A percentile compares a stretch with the other conserved stretches of the same genome.
These are phyloP conservation scores for Drosera capensis DNA, from an alignment of 148 eudicot genomes.

Conservation along the genomic window DNA sequence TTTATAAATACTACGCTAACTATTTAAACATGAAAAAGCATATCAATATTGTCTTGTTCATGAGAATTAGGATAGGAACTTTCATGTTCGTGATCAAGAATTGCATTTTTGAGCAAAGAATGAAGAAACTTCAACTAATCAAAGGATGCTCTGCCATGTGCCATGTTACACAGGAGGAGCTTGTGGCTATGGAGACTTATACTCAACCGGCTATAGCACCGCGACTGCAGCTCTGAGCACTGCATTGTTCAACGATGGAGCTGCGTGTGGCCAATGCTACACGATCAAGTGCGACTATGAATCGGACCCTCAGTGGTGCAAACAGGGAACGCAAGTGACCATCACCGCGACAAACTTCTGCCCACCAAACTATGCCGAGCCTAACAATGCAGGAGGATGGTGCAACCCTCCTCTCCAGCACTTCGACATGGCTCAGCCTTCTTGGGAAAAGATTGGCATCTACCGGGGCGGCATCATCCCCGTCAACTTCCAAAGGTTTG, in stretches of 20 bases:
- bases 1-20: no score
- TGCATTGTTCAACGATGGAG: conserved; percentile 68
- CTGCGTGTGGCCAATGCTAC: conserved; percentile 77
- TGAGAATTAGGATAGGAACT: no score
- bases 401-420: conserved; percentile 92
- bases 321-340: conserved; percentile 40
- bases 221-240: conserved; percentile 82
- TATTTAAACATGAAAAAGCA: no score
- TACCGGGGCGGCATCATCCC: conserved; percentile 79
- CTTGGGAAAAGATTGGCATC: conserved; percentile 91
- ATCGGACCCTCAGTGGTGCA: conserved; percentile 44
- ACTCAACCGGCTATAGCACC: conserved; percentile 49
- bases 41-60: no score
- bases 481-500: conserved; percentile 66
- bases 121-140: neutral
- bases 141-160: no score
- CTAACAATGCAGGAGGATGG: conserved; percentile 73
- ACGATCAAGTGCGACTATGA: conserved; percentile 56
- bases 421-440: conserved; percentile 96
- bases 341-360: conserved; percentile 87
- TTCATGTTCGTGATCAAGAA: no score
- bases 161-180: conserved; percentile 51
- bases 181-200: conserved; percentile 85
- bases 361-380: conserved; percentile 66
- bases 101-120: neutral